Percentiles rank a stretch among this genome's conserved stretches.
phyloP scores from a whole-genome alignment of 345 rosid genomes.

The Clausena lansium region DNA sequence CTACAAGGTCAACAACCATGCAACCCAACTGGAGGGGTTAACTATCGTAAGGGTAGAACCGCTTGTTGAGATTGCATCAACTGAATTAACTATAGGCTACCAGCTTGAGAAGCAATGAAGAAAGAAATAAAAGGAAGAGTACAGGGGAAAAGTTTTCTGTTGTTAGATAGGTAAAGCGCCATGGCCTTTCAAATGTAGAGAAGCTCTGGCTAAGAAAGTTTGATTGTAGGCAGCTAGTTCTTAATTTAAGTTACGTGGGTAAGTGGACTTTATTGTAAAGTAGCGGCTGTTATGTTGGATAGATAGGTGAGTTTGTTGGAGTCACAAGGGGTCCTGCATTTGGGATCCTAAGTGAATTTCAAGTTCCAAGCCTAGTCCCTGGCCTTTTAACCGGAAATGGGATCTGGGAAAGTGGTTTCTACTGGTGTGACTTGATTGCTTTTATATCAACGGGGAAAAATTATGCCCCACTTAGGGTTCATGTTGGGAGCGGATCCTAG shows the following conservation, averaged over 20 bases:
- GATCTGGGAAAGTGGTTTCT: constrained; percentile 28
- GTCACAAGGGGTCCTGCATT: constrained; percentile 38
- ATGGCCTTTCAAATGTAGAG: constrained; percentile 19
- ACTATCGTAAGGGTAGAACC: neutral
- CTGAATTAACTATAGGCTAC: constrained; percentile 41
- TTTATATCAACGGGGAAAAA: constrained; percentile 18
- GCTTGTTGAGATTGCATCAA: constrained; percentile 23
- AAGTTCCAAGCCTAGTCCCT: constrained; percentile 20
- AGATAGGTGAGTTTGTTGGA: constrained; percentile 40
- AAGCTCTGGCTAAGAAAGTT: constrained; percentile 29
- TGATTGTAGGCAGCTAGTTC: constrained; percentile 22
- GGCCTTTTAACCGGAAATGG: constrained; percentile 41
- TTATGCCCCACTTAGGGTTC: constrained; percentile 32
- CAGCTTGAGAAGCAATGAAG: constrained; percentile 24
- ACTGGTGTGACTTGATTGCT: constrained; percentile 28
- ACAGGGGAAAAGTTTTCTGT: constrained; percentile 8
- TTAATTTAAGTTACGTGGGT: constrained; percentile 31
- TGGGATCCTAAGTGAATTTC: constrained; percentile 27
- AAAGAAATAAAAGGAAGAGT: constrained; percentile 18
- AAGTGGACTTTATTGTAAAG: constrained; percentile 12
- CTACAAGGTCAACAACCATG: constrained; percentile 31
- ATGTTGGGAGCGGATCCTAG: constrained; percentile 55
- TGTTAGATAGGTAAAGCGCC: constrained; percentile 13
- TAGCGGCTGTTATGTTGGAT: constrained; percentile 20
- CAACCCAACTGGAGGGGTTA: constrained; percentile 45